Evolutionary conservation across 495 filamentous ascomycete species (phyloP).

Genomic region (Penicillium turbatum): DNA sequence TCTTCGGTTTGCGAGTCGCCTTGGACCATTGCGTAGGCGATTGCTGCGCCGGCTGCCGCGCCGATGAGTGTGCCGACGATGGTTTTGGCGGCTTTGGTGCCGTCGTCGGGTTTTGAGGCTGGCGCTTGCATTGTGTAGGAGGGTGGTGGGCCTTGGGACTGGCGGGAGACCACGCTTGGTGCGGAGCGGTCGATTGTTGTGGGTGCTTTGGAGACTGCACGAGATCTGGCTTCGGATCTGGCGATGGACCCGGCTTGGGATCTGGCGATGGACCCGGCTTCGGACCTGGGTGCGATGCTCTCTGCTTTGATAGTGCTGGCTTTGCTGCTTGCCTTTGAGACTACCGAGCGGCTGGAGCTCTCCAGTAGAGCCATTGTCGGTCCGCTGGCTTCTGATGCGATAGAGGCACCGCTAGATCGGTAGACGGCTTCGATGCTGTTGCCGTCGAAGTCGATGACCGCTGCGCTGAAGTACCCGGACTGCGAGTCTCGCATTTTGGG

Average conservation of each 20-base stretch:
- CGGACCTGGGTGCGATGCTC: constrained; percentile 29
- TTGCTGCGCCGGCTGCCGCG: constrained; percentile 67
- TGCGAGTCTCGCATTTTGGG: constrained; percentile 51
- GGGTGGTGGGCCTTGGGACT: constrained; percentile 24
- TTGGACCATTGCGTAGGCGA: constrained; percentile 68
- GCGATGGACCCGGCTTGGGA: not conserved
- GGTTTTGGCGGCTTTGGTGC: constrained; percentile 45
- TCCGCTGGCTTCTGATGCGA: constrained; percentile 25
- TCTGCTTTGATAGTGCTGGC: constrained; percentile 30
- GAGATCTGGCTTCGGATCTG: constrained; percentile 5
- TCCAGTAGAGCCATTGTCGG: constrained; percentile 36
- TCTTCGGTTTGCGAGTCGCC: constrained; percentile 37
- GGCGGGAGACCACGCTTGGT: constrained; percentile 29
- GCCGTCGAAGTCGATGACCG: constrained; percentile 56
- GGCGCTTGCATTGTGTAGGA: constrained; percentile 29
- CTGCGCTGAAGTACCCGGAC: constrained; percentile 55
- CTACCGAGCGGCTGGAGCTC: constrained; percentile 31
- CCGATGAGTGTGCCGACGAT: constrained; percentile 74
- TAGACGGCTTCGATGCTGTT: constrained; percentile 61
- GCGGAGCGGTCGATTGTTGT: constrained; percentile 26
- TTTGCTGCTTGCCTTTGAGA: constrained; percentile 34
- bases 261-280: not conserved
- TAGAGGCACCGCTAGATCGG: constrained; percentile 29
- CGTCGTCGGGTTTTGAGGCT: constrained; percentile 32
- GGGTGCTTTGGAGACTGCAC: constrained; percentile 30